phyloP scores from a whole-genome alignment of 2,329 filamentous ascomycete species.

The Fonsecaea pugnacius region DNA sequence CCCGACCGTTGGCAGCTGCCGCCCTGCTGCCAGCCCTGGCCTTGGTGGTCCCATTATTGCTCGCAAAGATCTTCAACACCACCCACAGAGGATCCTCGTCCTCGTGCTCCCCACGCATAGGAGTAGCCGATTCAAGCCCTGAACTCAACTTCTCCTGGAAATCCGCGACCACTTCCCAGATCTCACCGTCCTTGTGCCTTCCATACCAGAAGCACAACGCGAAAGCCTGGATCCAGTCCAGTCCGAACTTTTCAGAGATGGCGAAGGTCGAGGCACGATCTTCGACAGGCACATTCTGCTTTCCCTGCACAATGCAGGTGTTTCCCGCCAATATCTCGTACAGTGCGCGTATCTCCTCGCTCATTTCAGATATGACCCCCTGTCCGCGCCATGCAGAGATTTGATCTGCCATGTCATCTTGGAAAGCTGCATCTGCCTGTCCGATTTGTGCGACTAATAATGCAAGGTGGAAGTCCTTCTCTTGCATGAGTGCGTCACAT shows the following conservation, averaged over 20 bases:
- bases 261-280: constrained; percentile 79
- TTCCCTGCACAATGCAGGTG: constrained; percentile 79
- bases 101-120: constrained; percentile 67
- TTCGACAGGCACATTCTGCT: constrained; percentile 71
- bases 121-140: constrained; percentile 69
- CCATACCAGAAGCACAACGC: constrained; percentile 90
- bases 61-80: constrained; percentile 77
- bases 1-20: constrained; percentile 28
- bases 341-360: constrained; percentile 78
- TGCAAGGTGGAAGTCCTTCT: constrained; percentile 80
- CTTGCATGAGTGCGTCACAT: constrained; percentile 75
- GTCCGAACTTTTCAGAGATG: constrained; percentile 78
- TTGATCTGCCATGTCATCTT: constrained; percentile 76
- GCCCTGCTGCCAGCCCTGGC: constrained; percentile 29
- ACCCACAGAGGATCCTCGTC: constrained; percentile 74
- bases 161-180: constrained; percentile 72
- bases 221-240: constrained; percentile 94
- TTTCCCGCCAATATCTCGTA: constrained; percentile 91
- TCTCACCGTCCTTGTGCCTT: constrained; percentile 67
- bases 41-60: constrained; percentile 42
- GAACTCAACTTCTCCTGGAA: constrained; percentile 76
- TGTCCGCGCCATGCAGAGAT: constrained; percentile 82
- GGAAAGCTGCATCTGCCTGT: constrained; percentile 65
- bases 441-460: constrained; percentile 83
- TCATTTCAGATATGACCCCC: constrained; percentile 85